phyloP scores from a whole-genome alignment of 371 early-diverging fungal species.

The Mortierella sp. region DNA sequence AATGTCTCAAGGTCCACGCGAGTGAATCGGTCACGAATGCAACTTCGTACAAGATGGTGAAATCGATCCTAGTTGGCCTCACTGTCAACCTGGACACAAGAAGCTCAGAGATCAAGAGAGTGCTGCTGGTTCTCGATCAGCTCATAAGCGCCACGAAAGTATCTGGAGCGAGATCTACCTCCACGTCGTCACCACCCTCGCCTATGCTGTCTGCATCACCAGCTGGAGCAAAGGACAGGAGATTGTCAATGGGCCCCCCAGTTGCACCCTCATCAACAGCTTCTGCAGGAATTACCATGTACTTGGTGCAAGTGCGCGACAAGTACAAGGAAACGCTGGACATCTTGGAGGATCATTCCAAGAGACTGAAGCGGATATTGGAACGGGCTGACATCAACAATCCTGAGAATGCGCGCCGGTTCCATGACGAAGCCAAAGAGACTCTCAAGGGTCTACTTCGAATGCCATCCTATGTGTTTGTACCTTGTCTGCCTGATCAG shows the following conservation, averaged over 20 bases:
- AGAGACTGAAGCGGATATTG: conserved; percentile 28
- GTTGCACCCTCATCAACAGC: conserved; percentile 22
- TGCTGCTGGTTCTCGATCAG: conserved; percentile 33
- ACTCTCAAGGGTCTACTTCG: conserved; percentile 19
- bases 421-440: conserved; percentile 29
- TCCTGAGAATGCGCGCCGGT: conserved; percentile 22
- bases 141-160: conserved; percentile 15
- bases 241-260: conserved; percentile 26
- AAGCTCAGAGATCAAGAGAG: conserved; percentile 50
- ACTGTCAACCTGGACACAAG: conserved; percentile 49
- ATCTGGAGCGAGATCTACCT: background rate
- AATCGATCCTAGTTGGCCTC: conserved; percentile 38
- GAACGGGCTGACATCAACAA: conserved; percentile 35
- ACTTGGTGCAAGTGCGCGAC: conserved; percentile 31
- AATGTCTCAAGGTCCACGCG: conserved; percentile 37
- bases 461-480: conserved; percentile 29
- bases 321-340: conserved; percentile 37
- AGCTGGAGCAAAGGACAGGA: conserved; percentile 5
- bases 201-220: conserved; percentile 15
- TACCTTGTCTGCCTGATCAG: conserved; percentile 36
- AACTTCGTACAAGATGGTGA: conserved; percentile 34
- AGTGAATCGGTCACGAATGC: conserved; percentile 18
- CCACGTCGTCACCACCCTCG: conserved; percentile 25
- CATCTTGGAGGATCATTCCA: conserved; percentile 33
- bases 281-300: conserved; percentile 17